These are phyloP conservation scores for Pyricularia sp. DNA, from an alignment of 2,329 filamentous ascomycete species.

Conservation along the genomic window DNA sequence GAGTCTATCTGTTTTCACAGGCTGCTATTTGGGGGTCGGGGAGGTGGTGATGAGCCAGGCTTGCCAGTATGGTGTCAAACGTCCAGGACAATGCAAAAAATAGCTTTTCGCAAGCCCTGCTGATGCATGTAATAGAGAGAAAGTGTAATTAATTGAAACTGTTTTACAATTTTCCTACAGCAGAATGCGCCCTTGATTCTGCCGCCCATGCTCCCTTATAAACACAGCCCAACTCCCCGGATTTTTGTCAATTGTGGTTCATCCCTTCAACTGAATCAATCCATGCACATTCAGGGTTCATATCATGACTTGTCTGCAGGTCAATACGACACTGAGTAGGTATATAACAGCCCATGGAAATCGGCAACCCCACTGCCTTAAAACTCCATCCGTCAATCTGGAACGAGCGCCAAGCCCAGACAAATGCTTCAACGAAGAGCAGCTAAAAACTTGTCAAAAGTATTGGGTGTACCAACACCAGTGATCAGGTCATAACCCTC, in stretches of 20 bases:
- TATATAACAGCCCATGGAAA: too few relatives aligned
- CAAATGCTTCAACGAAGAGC: not conserved
- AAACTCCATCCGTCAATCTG: too few relatives aligned
- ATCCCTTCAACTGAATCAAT: not conserved
- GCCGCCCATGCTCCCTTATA: not conserved
- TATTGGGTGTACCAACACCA: conserved; percentile 32
- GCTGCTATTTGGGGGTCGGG: too few relatives aligned
- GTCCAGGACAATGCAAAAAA: not conserved
- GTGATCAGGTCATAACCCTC: conserved; percentile 35
- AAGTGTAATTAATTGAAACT: not conserved
- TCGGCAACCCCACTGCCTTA: too few relatives aligned
- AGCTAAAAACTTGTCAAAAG: conserved; percentile 23
- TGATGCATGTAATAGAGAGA: not conserved
- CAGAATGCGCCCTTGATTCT: not conserved
- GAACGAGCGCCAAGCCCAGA: not conserved
- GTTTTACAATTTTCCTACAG: not conserved
- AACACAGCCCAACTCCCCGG: too few relatives aligned
- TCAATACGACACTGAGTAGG: too few relatives aligned
- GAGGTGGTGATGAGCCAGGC: not conserved
- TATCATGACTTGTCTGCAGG: not conserved
- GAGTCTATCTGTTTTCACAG: not conserved
- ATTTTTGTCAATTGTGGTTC: not conserved
- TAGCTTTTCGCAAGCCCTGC: not conserved
- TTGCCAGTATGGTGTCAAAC: not conserved
- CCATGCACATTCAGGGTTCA: not conserved